Percentiles rank a stretch among this genome's conserved stretches.
Conservation (phyloP, 768 basidiomycete species). For the Crepidotus variabilis region DNA sequence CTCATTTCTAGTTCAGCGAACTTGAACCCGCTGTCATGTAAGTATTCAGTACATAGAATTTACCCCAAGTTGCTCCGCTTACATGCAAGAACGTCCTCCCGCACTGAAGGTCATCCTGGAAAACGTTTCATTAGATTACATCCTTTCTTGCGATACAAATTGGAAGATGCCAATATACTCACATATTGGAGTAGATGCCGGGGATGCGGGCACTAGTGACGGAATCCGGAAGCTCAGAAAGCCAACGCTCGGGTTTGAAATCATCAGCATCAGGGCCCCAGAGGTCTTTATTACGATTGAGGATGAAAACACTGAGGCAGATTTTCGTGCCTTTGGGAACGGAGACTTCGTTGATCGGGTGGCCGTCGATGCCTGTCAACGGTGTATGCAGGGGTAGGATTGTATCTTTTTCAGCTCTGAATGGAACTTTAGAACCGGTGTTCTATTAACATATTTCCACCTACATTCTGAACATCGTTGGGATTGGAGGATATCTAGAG, state of each 20-base stretch:
- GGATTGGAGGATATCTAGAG: not conserved
- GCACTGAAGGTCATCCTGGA: conserved; percentile 16
- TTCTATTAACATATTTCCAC: not conserved
- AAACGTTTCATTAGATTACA: not conserved
- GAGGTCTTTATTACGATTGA: conserved; percentile 34
- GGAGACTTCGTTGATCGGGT: conserved; percentile 26
- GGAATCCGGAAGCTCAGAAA: conserved; percentile 26
- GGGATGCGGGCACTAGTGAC: conserved; percentile 35
- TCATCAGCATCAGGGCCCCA: conserved; percentile 43
- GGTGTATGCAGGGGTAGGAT: conserved; percentile 40
- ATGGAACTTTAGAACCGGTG: not conserved
- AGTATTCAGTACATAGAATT: no score
- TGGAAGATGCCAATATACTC: conserved; percentile 11
- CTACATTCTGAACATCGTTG: not conserved
- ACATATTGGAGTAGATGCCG: conserved; percentile 43
- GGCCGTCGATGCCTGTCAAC: conserved; percentile 34
- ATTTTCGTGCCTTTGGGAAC: conserved; percentile 36
- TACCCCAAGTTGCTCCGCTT: no score
- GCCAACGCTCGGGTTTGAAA: conserved; percentile 52
- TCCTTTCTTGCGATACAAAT: not conserved
- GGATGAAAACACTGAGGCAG: conserved; percentile 28
- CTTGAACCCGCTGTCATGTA: conserved; percentile 31
- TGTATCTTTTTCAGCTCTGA: conserved; percentile 25
- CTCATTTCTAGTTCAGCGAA: conserved; percentile 49
- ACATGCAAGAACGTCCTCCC: conserved; percentile 20